These are phyloP conservation scores for Drechslerella coelobrocha DNA, from an alignment of 2,329 filamentous ascomycete genomes.

Conservation along the genomic window DNA sequence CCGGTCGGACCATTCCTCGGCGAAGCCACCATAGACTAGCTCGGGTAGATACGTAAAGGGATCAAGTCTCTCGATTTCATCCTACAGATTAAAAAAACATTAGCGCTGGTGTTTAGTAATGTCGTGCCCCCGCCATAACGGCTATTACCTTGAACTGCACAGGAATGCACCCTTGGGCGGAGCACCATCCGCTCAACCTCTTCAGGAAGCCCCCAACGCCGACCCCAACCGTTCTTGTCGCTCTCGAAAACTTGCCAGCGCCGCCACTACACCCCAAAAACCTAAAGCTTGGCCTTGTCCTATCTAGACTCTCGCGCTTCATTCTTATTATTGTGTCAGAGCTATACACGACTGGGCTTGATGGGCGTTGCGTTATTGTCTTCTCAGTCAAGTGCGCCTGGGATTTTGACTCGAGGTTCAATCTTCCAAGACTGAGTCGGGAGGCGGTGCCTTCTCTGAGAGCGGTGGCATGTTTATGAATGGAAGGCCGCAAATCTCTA, in stretches of 20 bases:
- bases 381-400: constrained; percentile 41
- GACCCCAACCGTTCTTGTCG: constrained; percentile 41
- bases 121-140: no score
- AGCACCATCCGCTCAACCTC: constrained; percentile 48
- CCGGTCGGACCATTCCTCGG: constrained; percentile 45
- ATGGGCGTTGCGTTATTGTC: constrained; percentile 36
- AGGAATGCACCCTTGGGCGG: constrained; percentile 47
- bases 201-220: constrained; percentile 45
- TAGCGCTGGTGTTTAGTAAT: no score
- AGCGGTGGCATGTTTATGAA: constrained; percentile 12
- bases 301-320: constrained; percentile 41
- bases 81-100: constrained; percentile 27
- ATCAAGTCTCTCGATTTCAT: constrained; percentile 47
- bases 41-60: constrained; percentile 47
- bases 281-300: constrained; percentile 44
- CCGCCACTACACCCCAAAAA: constrained; percentile 47
- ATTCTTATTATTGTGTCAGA: constrained; percentile 40
- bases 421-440: constrained; percentile 47
- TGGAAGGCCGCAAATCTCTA: constrained; percentile 40
- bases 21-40: constrained; percentile 48
- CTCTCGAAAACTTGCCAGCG: constrained; percentile 47
- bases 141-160: constrained; percentile 33
- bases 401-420: constrained; percentile 48
- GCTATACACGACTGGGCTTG: constrained; percentile 20
- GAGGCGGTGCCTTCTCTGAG: constrained; percentile 45